These are phyloP conservation scores for Axilococcus clingmanii DNA, from an alignment of 139 green algal species.

Conservation along the genomic window DNA sequence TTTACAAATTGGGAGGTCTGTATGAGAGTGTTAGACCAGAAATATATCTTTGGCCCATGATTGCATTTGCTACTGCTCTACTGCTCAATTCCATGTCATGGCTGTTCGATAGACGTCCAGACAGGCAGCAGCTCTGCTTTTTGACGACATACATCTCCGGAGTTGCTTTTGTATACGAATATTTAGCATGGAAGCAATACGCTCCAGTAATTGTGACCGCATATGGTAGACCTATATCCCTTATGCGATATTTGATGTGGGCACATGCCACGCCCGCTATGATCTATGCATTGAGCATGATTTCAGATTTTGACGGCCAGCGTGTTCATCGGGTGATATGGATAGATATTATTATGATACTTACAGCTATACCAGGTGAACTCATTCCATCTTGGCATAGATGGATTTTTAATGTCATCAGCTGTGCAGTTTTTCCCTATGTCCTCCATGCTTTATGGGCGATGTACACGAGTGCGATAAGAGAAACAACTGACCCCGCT, in stretches of 20 bases:
- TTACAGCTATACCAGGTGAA: slow-evolving; percentile 22
- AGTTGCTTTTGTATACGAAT: slow-evolving; percentile 37
- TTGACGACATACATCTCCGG: slow-evolving; percentile 35
- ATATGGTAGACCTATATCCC: slow-evolving; percentile 13
- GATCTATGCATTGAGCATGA: slow-evolving; percentile 39
- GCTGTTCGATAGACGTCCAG: slow-evolving; percentile 30
- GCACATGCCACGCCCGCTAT: slow-evolving; percentile 43
- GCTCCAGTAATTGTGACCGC: slow-evolving; percentile 19
- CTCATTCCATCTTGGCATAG: slow-evolving; percentile 14
- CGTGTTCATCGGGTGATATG: slow-evolving; percentile 9
- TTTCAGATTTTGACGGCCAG: slow-evolving; percentile 24
- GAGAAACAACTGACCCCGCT: slow-evolving; percentile 5
- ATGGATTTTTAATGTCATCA: slow-evolving; percentile 23
- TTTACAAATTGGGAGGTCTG: slow-evolving; percentile 2
- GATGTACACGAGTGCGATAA: slow-evolving; percentile 12
- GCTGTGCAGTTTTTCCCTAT: slow-evolving; percentile 21
- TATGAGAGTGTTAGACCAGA: slow-evolving; percentile 5
- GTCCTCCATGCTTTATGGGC: slow-evolving; percentile 17
- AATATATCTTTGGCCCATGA: slow-evolving; percentile 28
- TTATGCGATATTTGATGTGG: slow-evolving; percentile 41
- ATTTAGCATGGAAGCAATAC: slow-evolving; percentile 21
- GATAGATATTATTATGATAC: slow-evolving; percentile 40
- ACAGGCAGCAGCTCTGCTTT: slow-evolving; percentile 38
- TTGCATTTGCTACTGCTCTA: slow-evolving; percentile 39
- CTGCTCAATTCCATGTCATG: slow-evolving; percentile 42